phyloP scores from a whole-genome alignment of 768 basidiomycete species.

The Pleurotus tuoliensis region DNA sequence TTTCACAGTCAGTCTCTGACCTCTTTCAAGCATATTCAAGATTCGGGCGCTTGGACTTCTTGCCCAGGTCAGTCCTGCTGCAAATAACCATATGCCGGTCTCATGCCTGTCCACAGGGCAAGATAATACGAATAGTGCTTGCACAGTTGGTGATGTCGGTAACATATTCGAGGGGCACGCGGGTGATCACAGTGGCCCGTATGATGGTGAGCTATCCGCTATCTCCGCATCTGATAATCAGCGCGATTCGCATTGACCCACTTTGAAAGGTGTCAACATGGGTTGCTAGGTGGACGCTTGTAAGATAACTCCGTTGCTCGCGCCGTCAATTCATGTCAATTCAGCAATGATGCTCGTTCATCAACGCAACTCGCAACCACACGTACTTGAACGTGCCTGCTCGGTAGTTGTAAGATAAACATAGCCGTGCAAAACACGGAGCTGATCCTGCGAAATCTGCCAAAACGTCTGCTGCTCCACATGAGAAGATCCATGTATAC shows the following conservation, averaged over 20 bases:
- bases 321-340: no score
- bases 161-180: constrained; percentile 38
- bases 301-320: no score
- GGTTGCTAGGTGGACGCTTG: not conserved
- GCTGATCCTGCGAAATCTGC: no score
- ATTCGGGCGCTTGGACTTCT: constrained; percentile 44
- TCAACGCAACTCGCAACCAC: no score
- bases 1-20: not conserved
- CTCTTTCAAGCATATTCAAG: constrained; percentile 36
- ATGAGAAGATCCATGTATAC: no score
- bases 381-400: no score
- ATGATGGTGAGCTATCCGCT: constrained; percentile 22
- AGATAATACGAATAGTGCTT: constrained; percentile 48
- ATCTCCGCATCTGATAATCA: not conserved
- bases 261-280: not conserved
- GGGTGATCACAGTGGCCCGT: constrained; percentile 41
- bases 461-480: no score
- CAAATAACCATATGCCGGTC: not conserved
- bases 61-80: constrained; percentile 45
- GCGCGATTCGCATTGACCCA: not conserved
- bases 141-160: constrained; percentile 42
- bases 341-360: no score
- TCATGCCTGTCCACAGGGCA: constrained; percentile 35
- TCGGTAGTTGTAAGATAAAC: no score
- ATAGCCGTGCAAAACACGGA: no score